These are phyloP conservation scores for Lachnellula cervina DNA, from an alignment of 2,329 filamentous ascomycete species.

Conservation along the genomic window DNA sequence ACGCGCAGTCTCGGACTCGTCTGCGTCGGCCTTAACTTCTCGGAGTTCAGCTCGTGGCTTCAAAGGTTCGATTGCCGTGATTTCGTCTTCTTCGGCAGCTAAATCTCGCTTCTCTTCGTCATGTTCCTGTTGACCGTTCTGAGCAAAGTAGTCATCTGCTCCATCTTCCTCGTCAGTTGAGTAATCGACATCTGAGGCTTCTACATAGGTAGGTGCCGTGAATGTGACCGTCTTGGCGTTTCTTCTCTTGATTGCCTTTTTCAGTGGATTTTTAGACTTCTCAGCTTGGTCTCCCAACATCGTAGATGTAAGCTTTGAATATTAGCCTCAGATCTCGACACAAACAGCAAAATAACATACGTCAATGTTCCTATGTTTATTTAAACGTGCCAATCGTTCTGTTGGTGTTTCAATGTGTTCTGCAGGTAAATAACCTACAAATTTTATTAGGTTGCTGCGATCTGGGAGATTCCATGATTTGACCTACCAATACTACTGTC, in stretches of 20 bases:
- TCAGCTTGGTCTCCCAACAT: constrained; percentile 68
- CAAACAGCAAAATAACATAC: constrained; percentile 46
- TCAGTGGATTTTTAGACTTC: constrained; percentile 68
- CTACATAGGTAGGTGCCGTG: constrained; percentile 64
- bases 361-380: constrained; percentile 98
- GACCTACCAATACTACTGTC: constrained; percentile 81
- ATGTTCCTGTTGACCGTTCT: constrained; percentile 41
- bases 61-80: constrained; percentile 32
- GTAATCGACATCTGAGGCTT: constrained; percentile 67
- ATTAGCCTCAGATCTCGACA: constrained; percentile 7
- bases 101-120: constrained; percentile 23
- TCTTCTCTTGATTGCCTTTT: constrained; percentile 66
- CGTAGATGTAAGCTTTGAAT: constrained; percentile 56
- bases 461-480: neutral
- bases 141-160: constrained; percentile 42
- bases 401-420: constrained; percentile 98
- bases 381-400: constrained; percentile 84
- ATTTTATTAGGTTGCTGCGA: neutral
- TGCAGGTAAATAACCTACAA: constrained; percentile 82
- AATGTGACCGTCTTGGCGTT: constrained; percentile 70
- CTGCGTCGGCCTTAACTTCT: constrained; percentile 24
- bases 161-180: constrained; percentile 61
- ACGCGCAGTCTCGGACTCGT: constrained; percentile 16
- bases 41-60: constrained; percentile 37
- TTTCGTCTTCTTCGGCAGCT: constrained; percentile 34